These are phyloP conservation scores for Microstegium vimineum DNA, from an alignment of 176 grass and related monocot genomes.

Conservation along the genomic window DNA sequence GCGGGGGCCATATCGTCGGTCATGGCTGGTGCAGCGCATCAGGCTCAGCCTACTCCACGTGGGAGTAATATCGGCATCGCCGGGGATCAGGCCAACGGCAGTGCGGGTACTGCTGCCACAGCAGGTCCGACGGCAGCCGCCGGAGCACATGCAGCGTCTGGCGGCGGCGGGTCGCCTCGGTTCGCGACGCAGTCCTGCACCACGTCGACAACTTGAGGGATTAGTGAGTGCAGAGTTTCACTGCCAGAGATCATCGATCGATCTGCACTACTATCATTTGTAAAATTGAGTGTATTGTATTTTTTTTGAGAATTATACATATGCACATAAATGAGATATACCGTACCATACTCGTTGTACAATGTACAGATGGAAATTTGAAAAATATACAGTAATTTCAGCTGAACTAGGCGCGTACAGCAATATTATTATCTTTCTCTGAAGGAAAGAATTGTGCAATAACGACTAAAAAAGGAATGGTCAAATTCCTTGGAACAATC, in stretches of 20 bases:
- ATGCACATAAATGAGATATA: not conserved
- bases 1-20: constrained; percentile 73
- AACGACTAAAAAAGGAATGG: not conserved
- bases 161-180: not conserved
- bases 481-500: not conserved
- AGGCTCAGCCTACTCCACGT: constrained; percentile 29
- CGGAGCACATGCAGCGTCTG: not conserved
- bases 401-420: not conserved
- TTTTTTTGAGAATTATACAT: too few relatives aligned
- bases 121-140: not conserved
- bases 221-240: not conserved
- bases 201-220: constrained; percentile 34
- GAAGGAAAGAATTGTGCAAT: not conserved
- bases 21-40: constrained; percentile 38
- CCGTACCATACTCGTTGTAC: not conserved
- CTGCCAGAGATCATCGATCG: not conserved
- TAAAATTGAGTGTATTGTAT: not conserved
- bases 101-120: not conserved
- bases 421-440: too few relatives aligned
- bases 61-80: not conserved
- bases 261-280: not conserved
- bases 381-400: not conserved
- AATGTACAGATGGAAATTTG: constrained; percentile 15
- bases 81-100: constrained; percentile 22
- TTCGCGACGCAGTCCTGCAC: constrained; percentile 34